These are phyloP conservation scores for Barnettozyma sucrosica DNA, from an alignment of 805 yeast species.

Conservation along the genomic window DNA sequence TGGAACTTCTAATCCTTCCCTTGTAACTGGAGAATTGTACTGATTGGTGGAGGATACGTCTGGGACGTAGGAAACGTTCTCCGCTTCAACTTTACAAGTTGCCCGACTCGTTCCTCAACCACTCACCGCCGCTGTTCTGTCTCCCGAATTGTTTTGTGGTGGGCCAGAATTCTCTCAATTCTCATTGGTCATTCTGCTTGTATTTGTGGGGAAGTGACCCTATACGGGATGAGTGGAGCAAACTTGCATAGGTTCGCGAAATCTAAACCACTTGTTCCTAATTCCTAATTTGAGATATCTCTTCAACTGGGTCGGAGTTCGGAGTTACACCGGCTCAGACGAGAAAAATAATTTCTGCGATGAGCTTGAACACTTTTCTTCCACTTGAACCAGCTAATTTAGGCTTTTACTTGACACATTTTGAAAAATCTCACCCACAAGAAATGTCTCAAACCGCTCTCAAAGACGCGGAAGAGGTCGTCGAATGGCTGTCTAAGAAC, in stretches of 20 bases:
- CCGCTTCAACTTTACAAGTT: not conserved
- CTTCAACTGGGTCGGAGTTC: no score
- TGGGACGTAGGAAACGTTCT: not conserved
- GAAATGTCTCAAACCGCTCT: constrained; percentile 28
- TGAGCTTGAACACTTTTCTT: no score
- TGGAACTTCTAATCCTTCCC: no score
- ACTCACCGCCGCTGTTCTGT: no score
- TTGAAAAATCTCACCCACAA: not conserved
- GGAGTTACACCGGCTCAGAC: no score
- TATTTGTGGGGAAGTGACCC: not conserved
- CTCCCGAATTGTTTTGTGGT: not conserved
- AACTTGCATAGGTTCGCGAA: not conserved
- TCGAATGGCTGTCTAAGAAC: constrained; percentile 48
- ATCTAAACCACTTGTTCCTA: not conserved
- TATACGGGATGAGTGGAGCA: not conserved
- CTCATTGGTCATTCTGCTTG: not conserved
- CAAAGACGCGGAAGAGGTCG: constrained; percentile 19
- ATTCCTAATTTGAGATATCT: not conserved
- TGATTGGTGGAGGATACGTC: no score
- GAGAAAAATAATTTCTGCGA: no score
- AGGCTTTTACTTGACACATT: not conserved
- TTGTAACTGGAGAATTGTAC: no score
- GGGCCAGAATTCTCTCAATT: not conserved
- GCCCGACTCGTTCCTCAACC: not conserved
- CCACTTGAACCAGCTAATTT: no score